phyloP scores from a whole-genome alignment of 768 basidiomycete species.

The Panaeolus cyanescens region DNA sequence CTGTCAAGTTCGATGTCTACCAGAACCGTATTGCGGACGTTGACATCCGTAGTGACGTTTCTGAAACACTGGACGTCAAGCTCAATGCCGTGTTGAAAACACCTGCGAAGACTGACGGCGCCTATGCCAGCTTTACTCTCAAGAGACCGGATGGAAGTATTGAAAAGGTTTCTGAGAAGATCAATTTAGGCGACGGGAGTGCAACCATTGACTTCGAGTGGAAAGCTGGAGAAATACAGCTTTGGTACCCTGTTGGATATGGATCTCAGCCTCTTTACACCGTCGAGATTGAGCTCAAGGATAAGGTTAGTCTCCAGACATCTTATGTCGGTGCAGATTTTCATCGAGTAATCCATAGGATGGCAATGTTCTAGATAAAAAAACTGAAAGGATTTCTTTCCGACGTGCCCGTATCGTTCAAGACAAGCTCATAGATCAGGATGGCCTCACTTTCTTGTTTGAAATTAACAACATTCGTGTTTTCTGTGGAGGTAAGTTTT shows the following conservation, averaged over 20 bases:
- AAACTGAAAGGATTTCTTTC: constrained; percentile 69
- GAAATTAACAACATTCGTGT: constrained; percentile 88
- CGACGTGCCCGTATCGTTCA: constrained; percentile 79
- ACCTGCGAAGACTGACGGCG: constrained; percentile 35
- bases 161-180: constrained; percentile 36
- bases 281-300: constrained; percentile 54
- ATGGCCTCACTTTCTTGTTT: constrained; percentile 85
- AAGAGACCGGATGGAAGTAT: constrained; percentile 50
- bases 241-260: constrained; percentile 89
- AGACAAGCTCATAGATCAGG: constrained; percentile 73
- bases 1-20: constrained; percentile 73
- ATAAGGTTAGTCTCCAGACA: constrained; percentile 44
- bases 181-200: constrained; percentile 36
- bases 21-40: constrained; percentile 63
- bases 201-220: constrained; percentile 51
- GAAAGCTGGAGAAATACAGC: constrained; percentile 55
- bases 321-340: too few relatives aligned
- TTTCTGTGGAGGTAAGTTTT: constrained; percentile 74
- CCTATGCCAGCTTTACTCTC: constrained; percentile 47
- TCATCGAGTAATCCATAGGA: constrained; percentile 39
- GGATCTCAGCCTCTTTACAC: constrained; percentile 81
- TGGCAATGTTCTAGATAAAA: constrained; percentile 54
- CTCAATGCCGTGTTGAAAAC: constrained; percentile 49
- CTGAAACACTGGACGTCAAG: constrained; percentile 53
- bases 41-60: constrained; percentile 59